Evolutionary conservation across 2,329 filamentous ascomycete genomes (phyloP), one percentile per base, ranked within the genome.

Genomic region (Rosellinia necatrix): DNA sequence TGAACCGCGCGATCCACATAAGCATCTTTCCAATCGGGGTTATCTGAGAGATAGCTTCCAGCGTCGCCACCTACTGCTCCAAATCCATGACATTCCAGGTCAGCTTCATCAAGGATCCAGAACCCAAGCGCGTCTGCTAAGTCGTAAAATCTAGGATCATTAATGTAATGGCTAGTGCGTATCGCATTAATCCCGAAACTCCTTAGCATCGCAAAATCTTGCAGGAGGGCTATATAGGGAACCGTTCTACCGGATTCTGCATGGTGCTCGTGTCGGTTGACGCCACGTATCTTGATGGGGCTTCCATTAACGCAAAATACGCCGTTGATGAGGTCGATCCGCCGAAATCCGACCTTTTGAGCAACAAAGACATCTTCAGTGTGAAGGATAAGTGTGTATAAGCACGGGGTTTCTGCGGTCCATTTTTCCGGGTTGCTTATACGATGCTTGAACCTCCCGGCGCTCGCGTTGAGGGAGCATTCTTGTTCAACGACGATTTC

Each of bases 211-310:
- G 86, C 59, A 3, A 90, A 74, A 59, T 90, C 87, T 1, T 76
- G 71, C 49, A 80, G 76, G 64, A 90, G 78, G n/a, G 81, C 83
- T 0, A 82, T 79, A 24, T 81, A 78, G 0, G 85, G 84, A 1
- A 89, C 83, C 0, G 85, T 78, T 0, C 86, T 80, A 0, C 87
- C 86, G 4, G 79, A 80, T 53, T 78, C 74, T 0, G 85, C 82
- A 63, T 89, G 84, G 60, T 90, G 86, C 55, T 91, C 88, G 61
- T 90, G 88, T 29, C 87, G 79, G 64, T 90, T 90, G 5, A 86
- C 84, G 2, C 88, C 88, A 13, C 85, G 82, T 62, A 91, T 77
- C 12, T 87, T 81, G 51, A 90, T 78, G 0, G 83, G 78, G 17
- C 76, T 77, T 2, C 87, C 86, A 53, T 90, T 90, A 59, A 91